Conservation (phyloP, 306 rosid species). For the Fagus sylvatica region DNA sequence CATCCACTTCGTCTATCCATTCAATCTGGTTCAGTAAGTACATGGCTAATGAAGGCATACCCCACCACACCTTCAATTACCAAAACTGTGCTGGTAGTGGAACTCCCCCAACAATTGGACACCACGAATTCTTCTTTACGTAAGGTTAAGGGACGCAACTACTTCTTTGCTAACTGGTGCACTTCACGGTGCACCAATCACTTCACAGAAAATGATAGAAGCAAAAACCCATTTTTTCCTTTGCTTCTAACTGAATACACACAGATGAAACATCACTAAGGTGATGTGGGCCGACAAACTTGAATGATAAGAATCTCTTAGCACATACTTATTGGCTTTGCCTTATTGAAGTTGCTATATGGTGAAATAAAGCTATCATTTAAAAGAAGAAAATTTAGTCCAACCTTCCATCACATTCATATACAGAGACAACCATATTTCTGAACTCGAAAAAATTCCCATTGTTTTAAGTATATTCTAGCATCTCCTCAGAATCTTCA, state of each 20-base stretch:
- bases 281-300: constrained; percentile 10
- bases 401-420: constrained; percentile 37
- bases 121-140: constrained; percentile 16
- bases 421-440: constrained; percentile 24
- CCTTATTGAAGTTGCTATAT: constrained; percentile 1
- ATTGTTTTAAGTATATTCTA: constrained; percentile 26
- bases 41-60: constrained; percentile 22
- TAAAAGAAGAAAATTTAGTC: constrained; percentile 26
- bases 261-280: neutral
- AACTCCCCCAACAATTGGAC: constrained; percentile 12
- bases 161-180: neutral
- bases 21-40: constrained; percentile 28
- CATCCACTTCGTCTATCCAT: constrained; percentile 41
- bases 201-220: constrained; percentile 5
- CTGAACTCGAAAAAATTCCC: constrained; percentile 27
- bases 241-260: neutral
- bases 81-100: constrained; percentile 26
- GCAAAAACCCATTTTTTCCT: neutral
- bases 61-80: constrained; percentile 36
- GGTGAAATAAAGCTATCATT: constrained; percentile 26
- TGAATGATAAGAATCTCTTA: constrained; percentile 28
- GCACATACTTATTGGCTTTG: constrained; percentile 24
- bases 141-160: neutral
- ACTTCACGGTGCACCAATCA: constrained; percentile 12
- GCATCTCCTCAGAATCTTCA: constrained; percentile 23